Evolutionary conservation across 2,329 filamentous ascomycete species (phyloP), one percentile per base, ranked within the genome.

Genomic region (Botrytis paeoniae): DNA sequence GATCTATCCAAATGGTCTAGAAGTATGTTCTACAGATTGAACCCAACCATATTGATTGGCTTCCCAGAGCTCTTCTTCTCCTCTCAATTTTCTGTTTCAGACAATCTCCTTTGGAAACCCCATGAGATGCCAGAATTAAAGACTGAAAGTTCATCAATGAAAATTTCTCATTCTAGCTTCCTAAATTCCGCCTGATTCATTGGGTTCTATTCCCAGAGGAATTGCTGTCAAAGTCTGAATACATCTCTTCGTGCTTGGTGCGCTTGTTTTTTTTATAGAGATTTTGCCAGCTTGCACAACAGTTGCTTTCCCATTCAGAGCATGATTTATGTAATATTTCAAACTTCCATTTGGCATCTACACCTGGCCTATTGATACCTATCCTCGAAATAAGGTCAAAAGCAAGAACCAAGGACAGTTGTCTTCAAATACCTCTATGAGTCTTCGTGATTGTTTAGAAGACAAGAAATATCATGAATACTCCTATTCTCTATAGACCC

Each of bases 41-140:
- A 7, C 25, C 2, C 4, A n/a, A 2, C 1, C 0, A n/a, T 54
- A 54, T 16, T 12, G 3, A 51, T 7, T 18, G 16, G n/a, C 14
- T 18, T n/a, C 14, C 7, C 14, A 9, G 16, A 29, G n/a, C n/a
- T 57, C 6, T 29, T 57, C 9, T 57, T 4, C 14, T 12, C 45
- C 14, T 12, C 45, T 18, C 25, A 54, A 54, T 57, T 57, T 54
- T 3, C n/a, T 57, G 2, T 18, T 29, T 8, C 16, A 29, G 51
- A 29, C 14, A 5, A 8, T 29, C n/a, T 29, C n/a, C n/a, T 18
- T 16, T 18, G 2, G 5, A 29, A 29, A 29, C 16, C 14, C 1
- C 29, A 18, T 0, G 10, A 29, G 14, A n/a, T 29, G 2, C 25
- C n/a, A 16, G 14, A 54, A 14, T 54, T 18, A 18, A 32, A 7